phyloP scores from a whole-genome alignment of 1,284 basidiomycete species.

The Golubevia sp. region DNA sequence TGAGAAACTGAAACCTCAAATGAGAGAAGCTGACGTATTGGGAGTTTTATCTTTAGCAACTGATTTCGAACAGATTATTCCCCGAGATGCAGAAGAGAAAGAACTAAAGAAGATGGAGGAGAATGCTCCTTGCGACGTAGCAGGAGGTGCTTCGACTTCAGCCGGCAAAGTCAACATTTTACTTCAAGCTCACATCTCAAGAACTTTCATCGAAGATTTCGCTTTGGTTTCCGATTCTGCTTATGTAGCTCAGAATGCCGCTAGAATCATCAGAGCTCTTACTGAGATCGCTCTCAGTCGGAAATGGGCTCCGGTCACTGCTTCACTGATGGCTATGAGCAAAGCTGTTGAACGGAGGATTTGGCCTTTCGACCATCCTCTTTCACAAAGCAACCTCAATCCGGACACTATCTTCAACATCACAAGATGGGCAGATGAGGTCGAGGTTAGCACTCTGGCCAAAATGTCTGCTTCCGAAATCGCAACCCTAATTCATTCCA shows the following conservation, averaged over 20 bases:
- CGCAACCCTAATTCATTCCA: conserved; percentile 82
- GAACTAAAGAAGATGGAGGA: conserved; percentile 79
- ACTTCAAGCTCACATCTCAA: conserved; percentile 87
- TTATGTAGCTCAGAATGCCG: conserved; percentile 81
- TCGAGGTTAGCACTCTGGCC: conserved; percentile 77
- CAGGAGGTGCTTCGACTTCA: conserved; percentile 78
- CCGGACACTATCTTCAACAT: conserved; percentile 75
- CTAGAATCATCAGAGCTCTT: conserved; percentile 88
- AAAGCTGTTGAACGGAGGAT: conserved; percentile 75
- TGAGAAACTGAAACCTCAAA: conserved; percentile 75
- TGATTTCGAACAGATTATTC: conserved; percentile 95
- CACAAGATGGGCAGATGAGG: conserved; percentile 81
- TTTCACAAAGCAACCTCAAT: conserved; percentile 71
- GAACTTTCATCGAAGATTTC: conserved; percentile 84
- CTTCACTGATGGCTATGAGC: conserved; percentile 84
- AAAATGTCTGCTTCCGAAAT: conserved; percentile 75
- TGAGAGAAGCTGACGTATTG: conserved; percentile 93
- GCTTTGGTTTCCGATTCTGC: conserved; percentile 93
- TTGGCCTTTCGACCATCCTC: conserved; percentile 95
- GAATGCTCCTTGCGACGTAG: conserved; percentile 62
- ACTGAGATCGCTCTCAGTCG: conserved; percentile 90
- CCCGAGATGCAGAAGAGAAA: conserved; percentile 84
- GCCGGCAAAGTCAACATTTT: conserved; percentile 95
- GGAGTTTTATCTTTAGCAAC: conserved; percentile 85
- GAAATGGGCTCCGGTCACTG: conserved; percentile 83